Percentiles rank a stretch among this genome's conserved stretches.
Evolutionary conservation across 495 filamentous ascomycete genomes (phyloP).

Genomic region (Recurvomyces mirabilis): DNA sequence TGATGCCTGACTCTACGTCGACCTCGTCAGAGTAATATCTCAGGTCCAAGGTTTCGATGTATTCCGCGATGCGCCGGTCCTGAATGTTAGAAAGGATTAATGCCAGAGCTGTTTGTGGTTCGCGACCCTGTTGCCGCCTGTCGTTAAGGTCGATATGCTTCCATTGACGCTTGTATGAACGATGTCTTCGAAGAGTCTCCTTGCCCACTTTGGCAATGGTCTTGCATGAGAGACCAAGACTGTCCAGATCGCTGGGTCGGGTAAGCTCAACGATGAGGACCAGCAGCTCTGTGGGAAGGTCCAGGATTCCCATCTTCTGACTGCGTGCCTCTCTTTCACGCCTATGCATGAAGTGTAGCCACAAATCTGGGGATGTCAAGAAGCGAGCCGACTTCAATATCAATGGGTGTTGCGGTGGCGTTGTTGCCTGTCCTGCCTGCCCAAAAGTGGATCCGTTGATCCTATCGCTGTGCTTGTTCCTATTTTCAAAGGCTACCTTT

Average conservation of each 20-base stretch:
- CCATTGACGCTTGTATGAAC: conserved; percentile 11
- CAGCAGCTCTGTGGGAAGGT: conserved; percentile 27
- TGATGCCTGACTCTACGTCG: too few species aligned
- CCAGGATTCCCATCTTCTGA: conserved; percentile 17
- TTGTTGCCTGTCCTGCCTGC: too few species aligned
- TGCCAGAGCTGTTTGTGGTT: conserved; percentile 17
- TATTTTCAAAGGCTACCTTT: too few species aligned
- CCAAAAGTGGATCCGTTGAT: too few species aligned
- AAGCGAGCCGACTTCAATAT: not conserved
- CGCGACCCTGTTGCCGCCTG: conserved; percentile 11
- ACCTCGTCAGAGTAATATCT: too few species aligned
- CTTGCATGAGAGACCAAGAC: conserved; percentile 33
- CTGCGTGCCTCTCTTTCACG: not conserved
- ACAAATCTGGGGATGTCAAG: not conserved
- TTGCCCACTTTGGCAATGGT: conserved; percentile 24
- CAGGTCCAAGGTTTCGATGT: too few species aligned
- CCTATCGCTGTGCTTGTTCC: too few species aligned
- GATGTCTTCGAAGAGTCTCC: conserved; percentile 27
- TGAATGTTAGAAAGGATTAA: conserved; percentile 27
- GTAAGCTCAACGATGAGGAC: conserved; percentile 25
- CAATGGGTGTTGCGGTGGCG: too few species aligned
- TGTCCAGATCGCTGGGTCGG: conserved; percentile 34
- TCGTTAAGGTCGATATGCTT: conserved; percentile 2
- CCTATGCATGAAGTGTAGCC: not conserved
- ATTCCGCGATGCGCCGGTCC: conserved; percentile 31